Evolutionary conservation across 371 early-diverging fungal genomes (phyloP), one percentile per base, ranked within the genome.

Genomic region (Mucor mucedo): DNA sequence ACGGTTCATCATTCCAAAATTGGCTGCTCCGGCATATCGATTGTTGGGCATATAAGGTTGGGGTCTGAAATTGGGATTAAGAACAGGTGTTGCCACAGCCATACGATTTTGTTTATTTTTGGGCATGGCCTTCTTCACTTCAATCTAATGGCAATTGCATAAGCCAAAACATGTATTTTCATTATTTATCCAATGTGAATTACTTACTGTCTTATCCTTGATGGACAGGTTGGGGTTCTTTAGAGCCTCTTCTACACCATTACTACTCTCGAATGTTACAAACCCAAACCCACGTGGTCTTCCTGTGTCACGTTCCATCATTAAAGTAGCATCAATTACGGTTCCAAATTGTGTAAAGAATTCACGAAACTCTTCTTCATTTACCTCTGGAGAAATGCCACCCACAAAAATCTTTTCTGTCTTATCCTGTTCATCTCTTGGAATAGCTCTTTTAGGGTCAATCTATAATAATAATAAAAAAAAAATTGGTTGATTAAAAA

Each of bases 361-460:
- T 45, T 89, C 83, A 40, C 83, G 80, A 68, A 95, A 86, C 62
- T 93, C 93, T 32, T 92, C 93, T 67, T 94, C 93, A 14, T 89
- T 85, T 5, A 91, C 90, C 10, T 91, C 90, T 5, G 89, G 74
- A 6, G 93, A 84, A 41, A 96, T 87, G 4, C 96, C 94, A 50
- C 95, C 96, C 5, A 95, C 94, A 81, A 96, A 96, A 52, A 96
- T 86, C 82, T 94, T 94, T 65, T 92, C 91, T 27, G 91, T 89
- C 62, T 85, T 89, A 73, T 91, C 91, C 53, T 88, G 87, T 58
- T 87, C 85, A 50, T 89, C 91, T 16, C 90, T 84, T 28, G 95
- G 94, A 68, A 95, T 85, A 2, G 95, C 95, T 30, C 89, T 87
- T 67, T 95, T 95, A 7, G 95, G 93, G 71, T 95, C 95, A 68